Conservation (phyloP, 441 rosid genomes). For the Adansonia grandidieri region DNA sequence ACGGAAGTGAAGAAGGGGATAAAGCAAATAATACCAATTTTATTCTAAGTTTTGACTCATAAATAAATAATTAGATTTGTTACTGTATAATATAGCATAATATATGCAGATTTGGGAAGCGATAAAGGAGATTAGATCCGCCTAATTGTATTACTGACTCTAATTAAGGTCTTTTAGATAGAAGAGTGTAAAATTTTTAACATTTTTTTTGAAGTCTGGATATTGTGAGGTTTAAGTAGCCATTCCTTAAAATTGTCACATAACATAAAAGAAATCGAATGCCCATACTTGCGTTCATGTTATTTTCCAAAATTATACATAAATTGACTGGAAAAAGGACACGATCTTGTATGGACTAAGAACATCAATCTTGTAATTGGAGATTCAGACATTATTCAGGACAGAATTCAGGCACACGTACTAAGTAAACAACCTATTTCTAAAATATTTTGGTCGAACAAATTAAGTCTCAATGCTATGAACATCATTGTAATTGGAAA, state of each 20-base stretch:
- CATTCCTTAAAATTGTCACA: no score
- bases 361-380: no score
- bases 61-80: no score
- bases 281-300: no score
- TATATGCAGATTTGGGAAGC: background rate
- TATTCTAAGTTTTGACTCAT: background rate
- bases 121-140: background rate
- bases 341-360: no score
- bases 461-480: constrained; percentile 33
- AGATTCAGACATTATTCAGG: constrained; percentile 43
- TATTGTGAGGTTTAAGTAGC: no score
- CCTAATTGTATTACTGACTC: background rate
- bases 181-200: no score
- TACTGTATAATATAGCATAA: background rate
- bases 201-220: no score
- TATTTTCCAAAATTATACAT: no score
- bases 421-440: constrained; percentile 77
- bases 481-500: constrained; percentile 28
- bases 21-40: constrained; percentile 56
- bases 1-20: constrained; percentile 72
- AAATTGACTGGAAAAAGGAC: no score
- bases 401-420: constrained; percentile 64
- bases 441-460: constrained; percentile 54
- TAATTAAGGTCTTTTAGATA: background rate
- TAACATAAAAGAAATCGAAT: no score